A percentile compares a stretch with the other conserved stretches of the same genome.
These are phyloP conservation scores for Geosmithia flava DNA, from an alignment of 2,329 filamentous ascomycete genomes.

Conservation along the genomic window DNA sequence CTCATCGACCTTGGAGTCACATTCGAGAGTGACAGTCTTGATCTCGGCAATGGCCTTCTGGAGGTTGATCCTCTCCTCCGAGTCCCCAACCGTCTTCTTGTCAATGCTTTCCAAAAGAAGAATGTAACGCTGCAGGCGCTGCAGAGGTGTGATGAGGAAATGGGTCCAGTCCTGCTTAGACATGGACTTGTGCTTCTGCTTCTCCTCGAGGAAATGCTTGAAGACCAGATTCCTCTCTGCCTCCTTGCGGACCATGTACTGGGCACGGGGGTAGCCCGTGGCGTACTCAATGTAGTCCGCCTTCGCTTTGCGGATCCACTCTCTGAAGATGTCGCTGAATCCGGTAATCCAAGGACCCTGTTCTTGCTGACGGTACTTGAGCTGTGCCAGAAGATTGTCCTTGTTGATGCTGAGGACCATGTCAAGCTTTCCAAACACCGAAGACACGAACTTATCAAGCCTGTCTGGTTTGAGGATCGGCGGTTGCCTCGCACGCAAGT, in stretches of 20 bases:
- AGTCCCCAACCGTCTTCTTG: conserved; percentile 72
- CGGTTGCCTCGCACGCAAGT: conserved; percentile 59
- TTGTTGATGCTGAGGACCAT: conserved; percentile 84
- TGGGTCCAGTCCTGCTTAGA: conserved; percentile 86
- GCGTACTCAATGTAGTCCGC: conserved; percentile 87
- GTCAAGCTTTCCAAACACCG: conserved; percentile 87
- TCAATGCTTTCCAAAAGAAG: conserved; percentile 73
- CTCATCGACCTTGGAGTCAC: conserved; percentile 84
- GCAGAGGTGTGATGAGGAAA: conserved; percentile 87
- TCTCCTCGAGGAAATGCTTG: conserved; percentile 71
- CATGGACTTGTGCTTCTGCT: conserved; percentile 65
- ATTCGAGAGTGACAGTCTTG: conserved; percentile 77
- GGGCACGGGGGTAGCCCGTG: conserved; percentile 72
- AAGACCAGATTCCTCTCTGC: conserved; percentile 77
- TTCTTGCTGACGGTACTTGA: conserved; percentile 94
- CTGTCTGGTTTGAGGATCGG: conserved; percentile 71
- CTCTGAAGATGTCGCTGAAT: conserved; percentile 93
- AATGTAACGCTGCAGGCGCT: conserved; percentile 79
- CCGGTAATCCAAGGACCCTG: conserved; percentile 90
- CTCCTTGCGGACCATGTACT: conserved; percentile 74
- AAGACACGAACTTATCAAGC: conserved; percentile 65
- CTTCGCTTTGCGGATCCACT: conserved; percentile 95
- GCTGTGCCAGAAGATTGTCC: conserved; percentile 78
- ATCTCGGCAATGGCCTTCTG: conserved; percentile 83
- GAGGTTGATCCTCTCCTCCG: conserved; percentile 80